Conservation (phyloP, 345 rosid genomes). For the Erucastrum elatum region DNA sequence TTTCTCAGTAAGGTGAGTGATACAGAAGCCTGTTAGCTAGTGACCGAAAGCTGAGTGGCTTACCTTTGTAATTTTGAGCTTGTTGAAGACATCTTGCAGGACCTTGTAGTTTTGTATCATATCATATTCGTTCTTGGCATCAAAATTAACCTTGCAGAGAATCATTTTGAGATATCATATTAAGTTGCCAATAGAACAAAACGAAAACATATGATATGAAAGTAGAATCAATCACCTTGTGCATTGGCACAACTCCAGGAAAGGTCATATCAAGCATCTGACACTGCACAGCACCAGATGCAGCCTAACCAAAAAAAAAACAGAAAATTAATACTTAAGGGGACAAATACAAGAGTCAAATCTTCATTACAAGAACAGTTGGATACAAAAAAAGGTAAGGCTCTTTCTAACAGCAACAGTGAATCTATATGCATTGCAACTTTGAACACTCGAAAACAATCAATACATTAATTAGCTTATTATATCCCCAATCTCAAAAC, state of each 20-base stretch:
- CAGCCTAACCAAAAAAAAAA: conserved; percentile 48
- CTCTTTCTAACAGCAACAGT: conserved; percentile 12
- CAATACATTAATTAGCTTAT: background rate
- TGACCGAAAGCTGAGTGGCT: background rate
- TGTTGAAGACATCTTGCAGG: conserved; percentile 89
- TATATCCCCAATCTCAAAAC: background rate
- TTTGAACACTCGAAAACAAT: background rate
- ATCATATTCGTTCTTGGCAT: conserved; percentile 89
- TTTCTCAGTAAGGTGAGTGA: background rate
- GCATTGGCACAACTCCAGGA: conserved; percentile 97
- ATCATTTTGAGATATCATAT: conserved; percentile 1
- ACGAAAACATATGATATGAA: background rate
- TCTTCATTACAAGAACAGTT: background rate
- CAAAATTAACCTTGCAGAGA: conserved; percentile 79
- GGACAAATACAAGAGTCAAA: background rate
- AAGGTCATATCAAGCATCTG: conserved; percentile 93
- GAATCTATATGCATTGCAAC: conserved; percentile 4
- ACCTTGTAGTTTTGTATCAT: conserved; percentile 97
- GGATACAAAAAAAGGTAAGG: background rate
- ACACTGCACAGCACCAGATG: conserved; percentile 98
- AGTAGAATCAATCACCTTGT: conserved; percentile 52
- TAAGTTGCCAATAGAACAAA: background rate
- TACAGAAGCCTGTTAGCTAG: background rate
- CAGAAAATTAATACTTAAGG: background rate
- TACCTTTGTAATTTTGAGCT: conserved; percentile 91